Base-by-base conservation (phyloP, 352 stramenopile genomes). In the Phytophthora boehmeriae region DNA sequence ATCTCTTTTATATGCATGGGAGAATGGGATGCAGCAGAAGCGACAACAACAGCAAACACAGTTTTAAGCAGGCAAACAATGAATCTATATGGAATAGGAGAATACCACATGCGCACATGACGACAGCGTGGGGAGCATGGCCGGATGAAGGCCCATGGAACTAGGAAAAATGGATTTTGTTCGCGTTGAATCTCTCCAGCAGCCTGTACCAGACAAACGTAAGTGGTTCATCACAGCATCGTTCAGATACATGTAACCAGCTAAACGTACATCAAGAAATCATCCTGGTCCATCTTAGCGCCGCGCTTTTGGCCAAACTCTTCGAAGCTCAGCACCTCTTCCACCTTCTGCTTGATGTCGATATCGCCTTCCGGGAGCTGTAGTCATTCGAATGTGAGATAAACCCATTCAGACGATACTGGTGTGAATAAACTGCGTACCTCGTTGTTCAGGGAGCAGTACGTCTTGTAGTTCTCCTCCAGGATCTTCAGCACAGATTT, bases 221-320 rank as follows among this genome's bases (percentile, higher is more conserved):
- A 59, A 27, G 39, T 2, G 52, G 36, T 63, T 27, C 44, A 20
- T 25, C 19, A 43, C 4, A 42, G 35, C 9, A 51, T 36, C 30
- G 38, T 16, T 30, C 4, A 2, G 19, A 27, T 17, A 30, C 6
- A 6, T 30, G 25, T 48, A 17, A 50, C 36, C 3, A 46, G 25
- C 10, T 32, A 11, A 59, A 77, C 85, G 43, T 80, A 93, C 77
- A 89, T 77, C 32, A 99, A 83, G 63, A 99, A 99, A 69, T 99
- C 97, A 71, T 99, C 97, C 28, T 98, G 86, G 77, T 98, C 92
- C 77, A 99, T 90, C 71, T 99, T 99, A 17, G 96, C 89, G 14
- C 93, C 96, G 55, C 98, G 86, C 63, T 98, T 98, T 32, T 80
- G 70, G 19, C 72, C 71, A 57, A 91, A 98, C 17, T 81, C 61